These are phyloP conservation scores for Macrolepiota albuminosa DNA, from an alignment of 768 basidiomycete genomes.

Conservation along the genomic window DNA sequence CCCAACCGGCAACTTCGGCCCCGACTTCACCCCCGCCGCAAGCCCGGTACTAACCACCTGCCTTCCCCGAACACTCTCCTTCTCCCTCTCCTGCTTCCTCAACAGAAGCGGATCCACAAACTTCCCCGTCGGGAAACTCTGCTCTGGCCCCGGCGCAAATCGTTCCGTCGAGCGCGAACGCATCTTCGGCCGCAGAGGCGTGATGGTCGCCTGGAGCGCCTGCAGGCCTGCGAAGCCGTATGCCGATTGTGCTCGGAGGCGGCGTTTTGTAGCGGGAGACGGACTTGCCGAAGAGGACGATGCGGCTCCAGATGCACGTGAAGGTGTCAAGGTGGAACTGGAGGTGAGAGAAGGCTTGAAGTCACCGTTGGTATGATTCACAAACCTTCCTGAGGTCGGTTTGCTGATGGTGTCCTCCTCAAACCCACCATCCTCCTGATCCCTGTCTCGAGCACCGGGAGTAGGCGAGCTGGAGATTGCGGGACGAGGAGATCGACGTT, in stretches of 20 bases:
- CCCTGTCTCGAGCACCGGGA: conserved; percentile 24
- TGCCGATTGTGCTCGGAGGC: conserved; percentile 54
- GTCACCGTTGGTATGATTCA: conserved; percentile 16
- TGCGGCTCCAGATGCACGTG: background rate
- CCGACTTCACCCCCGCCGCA: conserved; percentile 40
- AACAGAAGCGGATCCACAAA: conserved; percentile 78
- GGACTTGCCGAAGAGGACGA: conserved; percentile 17
- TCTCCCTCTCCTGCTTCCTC: conserved; percentile 65
- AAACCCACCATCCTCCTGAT: conserved; percentile 37
- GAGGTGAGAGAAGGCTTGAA: conserved; percentile 16
- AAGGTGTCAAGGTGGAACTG: background rate
- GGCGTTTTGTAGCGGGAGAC: conserved; percentile 26
- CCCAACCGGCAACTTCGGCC: conserved; percentile 67
- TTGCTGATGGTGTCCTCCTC: conserved; percentile 64
- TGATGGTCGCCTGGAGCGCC: conserved; percentile 18
- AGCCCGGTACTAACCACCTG: conserved; percentile 20
- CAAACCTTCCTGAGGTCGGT: conserved; percentile 30
- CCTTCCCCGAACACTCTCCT: conserved; percentile 22
- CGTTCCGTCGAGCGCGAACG: conserved; percentile 38
- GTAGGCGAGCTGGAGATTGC: conserved; percentile 30
- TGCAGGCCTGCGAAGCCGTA: conserved; percentile 41
- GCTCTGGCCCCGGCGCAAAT: conserved; percentile 18
- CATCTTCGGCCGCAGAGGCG: conserved; percentile 31
- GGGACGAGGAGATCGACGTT: conserved; percentile 15
- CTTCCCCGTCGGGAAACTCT: conserved; percentile 28